Percentiles rank a stretch among this genome's conserved stretches.
These are phyloP conservation scores for Xylogone sp. DNA, from an alignment of 2,329 filamentous ascomycete genomes.

Conservation along the genomic window DNA sequence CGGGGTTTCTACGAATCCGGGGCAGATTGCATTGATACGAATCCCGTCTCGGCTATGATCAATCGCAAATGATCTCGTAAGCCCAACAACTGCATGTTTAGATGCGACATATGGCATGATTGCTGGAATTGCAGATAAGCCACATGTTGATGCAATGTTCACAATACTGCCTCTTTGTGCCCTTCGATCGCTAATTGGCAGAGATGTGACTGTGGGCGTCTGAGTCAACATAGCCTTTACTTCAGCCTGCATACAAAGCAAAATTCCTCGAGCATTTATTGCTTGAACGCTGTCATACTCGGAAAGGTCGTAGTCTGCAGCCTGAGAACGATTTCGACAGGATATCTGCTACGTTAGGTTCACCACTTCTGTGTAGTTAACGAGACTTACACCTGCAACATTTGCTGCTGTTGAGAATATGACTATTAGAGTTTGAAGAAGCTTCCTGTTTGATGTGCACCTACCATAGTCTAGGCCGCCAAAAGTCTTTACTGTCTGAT, in stretches of 20 bases:
- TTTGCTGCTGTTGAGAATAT: too few relatives aligned
- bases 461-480: background rate
- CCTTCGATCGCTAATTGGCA: background rate
- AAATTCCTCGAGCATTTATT: slow-evolving; percentile 28
- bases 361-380: background rate
- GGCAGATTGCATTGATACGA: slow-evolving; percentile 1
- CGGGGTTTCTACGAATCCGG: slow-evolving; percentile 1
- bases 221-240: slow-evolving; percentile 9
- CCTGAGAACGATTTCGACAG: background rate
- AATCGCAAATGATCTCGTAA: slow-evolving; percentile 7
- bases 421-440: too few relatives aligned
- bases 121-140: slow-evolving; percentile 8
- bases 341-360: background rate
- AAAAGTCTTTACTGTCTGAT: background rate
- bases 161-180: slow-evolving; percentile 19
- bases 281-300: slow-evolving; percentile 23
- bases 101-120: slow-evolving; percentile 14
- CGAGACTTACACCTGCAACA: too few relatives aligned
- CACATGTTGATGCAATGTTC: slow-evolving; percentile 18
- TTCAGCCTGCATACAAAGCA: slow-evolving; percentile 29
- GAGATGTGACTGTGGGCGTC: background rate
- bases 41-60: background rate
- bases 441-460: background rate
- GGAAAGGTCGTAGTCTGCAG: background rate
- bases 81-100: slow-evolving; percentile 19